Evolutionary conservation across 106 monocot species (phyloP).

Genomic region (Phalaenopsis aphrodite): DNA sequence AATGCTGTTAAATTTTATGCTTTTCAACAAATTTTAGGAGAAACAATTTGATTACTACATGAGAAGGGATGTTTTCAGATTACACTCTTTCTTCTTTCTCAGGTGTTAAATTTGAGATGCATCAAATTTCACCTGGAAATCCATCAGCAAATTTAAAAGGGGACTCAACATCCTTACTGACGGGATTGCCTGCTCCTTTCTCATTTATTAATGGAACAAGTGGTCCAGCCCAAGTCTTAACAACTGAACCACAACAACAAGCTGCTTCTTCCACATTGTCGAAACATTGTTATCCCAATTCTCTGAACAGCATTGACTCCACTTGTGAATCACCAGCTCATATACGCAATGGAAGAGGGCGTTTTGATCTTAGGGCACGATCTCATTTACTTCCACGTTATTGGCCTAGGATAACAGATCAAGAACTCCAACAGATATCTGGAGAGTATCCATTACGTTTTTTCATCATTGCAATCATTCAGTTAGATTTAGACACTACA

Average conservation of each 20-base stretch:
- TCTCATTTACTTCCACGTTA: conserved; percentile 62
- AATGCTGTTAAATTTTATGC: not conserved
- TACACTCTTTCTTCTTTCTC: conserved; percentile 20
- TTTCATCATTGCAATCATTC: not conserved
- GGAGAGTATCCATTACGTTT: conserved; percentile 71
- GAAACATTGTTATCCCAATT: conserved; percentile 25
- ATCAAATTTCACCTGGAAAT: conserved; percentile 24
- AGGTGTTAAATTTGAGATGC: conserved; percentile 30
- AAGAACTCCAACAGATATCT: conserved; percentile 73
- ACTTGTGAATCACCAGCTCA: conserved; percentile 25
- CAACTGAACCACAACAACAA: conserved; percentile 26
- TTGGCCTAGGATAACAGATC: conserved; percentile 78
- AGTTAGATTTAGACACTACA: not conserved
- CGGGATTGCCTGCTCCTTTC: conserved; percentile 32
- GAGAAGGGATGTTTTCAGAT: conserved; percentile 29
- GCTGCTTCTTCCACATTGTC: conserved; percentile 18
- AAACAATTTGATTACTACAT: conserved; percentile 22
- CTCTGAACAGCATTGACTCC: conserved; percentile 14
- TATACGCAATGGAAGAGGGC: conserved; percentile 50
- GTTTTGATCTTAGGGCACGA: conserved; percentile 36
- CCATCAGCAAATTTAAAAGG: conserved; percentile 18
- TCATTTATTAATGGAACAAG: conserved; percentile 15
- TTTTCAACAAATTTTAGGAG: conserved; percentile 11
- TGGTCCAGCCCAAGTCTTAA: conserved; percentile 20
- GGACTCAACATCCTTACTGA: conserved; percentile 20